These are phyloP conservation scores for Geranium incanum DNA, from an alignment of 441 rosid genomes.

Conservation along the genomic window DNA sequence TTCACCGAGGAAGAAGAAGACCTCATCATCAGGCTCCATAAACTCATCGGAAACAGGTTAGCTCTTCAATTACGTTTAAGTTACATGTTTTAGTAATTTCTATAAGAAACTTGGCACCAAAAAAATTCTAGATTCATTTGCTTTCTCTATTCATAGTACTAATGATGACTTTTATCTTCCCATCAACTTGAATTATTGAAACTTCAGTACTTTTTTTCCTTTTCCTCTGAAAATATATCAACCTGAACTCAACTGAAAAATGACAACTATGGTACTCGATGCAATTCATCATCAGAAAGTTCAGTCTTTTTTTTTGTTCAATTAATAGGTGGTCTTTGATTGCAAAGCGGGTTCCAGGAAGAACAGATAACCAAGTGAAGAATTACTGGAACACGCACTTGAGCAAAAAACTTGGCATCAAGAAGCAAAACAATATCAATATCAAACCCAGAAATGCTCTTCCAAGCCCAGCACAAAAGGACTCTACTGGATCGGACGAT, in stretches of 20 bases:
- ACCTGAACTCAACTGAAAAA: not conserved
- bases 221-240: not conserved
- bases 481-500: constrained; percentile 13
- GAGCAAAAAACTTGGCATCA: constrained; percentile 46
- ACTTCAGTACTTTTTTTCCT: not conserved
- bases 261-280: not conserved
- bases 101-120: not conserved
- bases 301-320: not conserved
- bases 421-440: constrained; percentile 17
- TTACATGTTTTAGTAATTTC: not conserved
- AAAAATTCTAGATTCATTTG: not conserved
- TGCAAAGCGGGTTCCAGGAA: constrained; percentile 75
- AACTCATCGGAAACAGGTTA: constrained; percentile 7
- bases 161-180: not conserved
- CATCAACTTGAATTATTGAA: not conserved
- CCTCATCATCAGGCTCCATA: not conserved
- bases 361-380: constrained; percentile 84
- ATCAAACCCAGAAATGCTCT: constrained; percentile 8
- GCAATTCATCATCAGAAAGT: not conserved
- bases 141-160: not conserved
- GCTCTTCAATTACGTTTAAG: not conserved
- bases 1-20: constrained; percentile 5
- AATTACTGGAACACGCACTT: constrained; percentile 80
- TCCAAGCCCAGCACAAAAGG: constrained; percentile 20
- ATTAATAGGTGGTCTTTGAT: constrained; percentile 68